Evolutionary conservation across 768 basidiomycete species (phyloP).

Genomic region (Podaxis mareebaensis): DNA sequence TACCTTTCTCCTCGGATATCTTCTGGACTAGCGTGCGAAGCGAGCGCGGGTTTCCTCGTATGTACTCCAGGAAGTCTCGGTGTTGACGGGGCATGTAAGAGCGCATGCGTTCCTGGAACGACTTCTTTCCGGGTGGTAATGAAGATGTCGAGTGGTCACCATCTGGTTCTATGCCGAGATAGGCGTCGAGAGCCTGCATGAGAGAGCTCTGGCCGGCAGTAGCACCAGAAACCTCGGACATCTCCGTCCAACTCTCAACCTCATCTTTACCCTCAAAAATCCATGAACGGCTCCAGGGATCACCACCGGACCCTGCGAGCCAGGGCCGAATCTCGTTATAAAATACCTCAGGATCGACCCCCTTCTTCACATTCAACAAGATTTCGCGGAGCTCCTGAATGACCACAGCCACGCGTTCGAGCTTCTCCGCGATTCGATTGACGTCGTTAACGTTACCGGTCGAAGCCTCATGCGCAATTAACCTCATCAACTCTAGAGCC

Average conservation of each 20-base stretch:
- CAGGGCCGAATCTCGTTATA: conserved; percentile 77
- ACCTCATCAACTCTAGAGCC: conserved; percentile 81
- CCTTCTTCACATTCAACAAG: conserved; percentile 62
- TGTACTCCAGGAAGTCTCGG: conserved; percentile 68
- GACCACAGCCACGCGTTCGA: conserved; percentile 58
- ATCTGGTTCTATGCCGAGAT: conserved; percentile 64
- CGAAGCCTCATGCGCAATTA: conserved; percentile 87
- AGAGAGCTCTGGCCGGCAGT: conserved; percentile 83
- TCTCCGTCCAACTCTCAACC: not conserved
- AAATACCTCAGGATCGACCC: conserved; percentile 74
- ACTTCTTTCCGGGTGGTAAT: conserved; percentile 20
- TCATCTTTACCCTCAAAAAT: conserved; percentile 45
- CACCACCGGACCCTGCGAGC: conserved; percentile 74
- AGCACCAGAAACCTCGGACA: conserved; percentile 56
- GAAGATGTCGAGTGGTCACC: conserved; percentile 25
- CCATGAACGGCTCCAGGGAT: conserved; percentile 44
- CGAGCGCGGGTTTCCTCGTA: conserved; percentile 57
- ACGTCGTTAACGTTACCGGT: conserved; percentile 66
- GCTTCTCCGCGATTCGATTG: conserved; percentile 65
- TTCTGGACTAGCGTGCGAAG: conserved; percentile 56
- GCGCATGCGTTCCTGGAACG: conserved; percentile 74
- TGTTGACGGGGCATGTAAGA: conserved; percentile 84
- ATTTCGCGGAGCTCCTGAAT: conserved; percentile 65
- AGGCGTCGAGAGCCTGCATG: conserved; percentile 72
- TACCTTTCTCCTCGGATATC: conserved; percentile 6